Evolutionary conservation across 176 grass and related monocot species (phyloP).

Genomic region (Carex myosuroides): DNA sequence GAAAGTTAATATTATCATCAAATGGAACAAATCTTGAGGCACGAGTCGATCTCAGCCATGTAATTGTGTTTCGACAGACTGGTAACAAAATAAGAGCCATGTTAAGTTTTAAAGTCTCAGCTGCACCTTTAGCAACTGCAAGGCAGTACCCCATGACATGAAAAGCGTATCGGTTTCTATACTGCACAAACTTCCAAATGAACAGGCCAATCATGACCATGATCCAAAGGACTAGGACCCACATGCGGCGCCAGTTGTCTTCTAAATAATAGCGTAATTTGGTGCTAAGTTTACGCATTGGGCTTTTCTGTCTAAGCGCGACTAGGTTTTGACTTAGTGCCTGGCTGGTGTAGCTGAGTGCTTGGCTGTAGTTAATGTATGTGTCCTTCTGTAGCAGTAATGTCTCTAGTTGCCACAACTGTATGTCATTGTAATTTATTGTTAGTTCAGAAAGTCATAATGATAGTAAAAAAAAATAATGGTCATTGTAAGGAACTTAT

Average conservation of each 20-base stretch:
- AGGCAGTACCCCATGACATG: slow-evolving; percentile 90
- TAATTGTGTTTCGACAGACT: slow-evolving; percentile 93
- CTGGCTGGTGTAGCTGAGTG: slow-evolving; percentile 90
- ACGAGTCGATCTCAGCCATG: slow-evolving; percentile 83
- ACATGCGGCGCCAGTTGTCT: slow-evolving; percentile 94
- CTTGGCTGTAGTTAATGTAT: slow-evolving; percentile 87
- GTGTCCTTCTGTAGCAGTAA: slow-evolving; percentile 92
- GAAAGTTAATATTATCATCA: slow-evolving; percentile 99
- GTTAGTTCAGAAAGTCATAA: not conserved
- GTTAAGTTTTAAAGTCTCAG: slow-evolving; percentile 96
- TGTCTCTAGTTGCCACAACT: slow-evolving; percentile 98
- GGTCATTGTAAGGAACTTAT: not conserved
- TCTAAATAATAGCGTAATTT: slow-evolving; percentile 73
- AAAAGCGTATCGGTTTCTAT: slow-evolving; percentile 63
- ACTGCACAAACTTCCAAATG: slow-evolving; percentile 92
- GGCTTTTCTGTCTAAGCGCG: slow-evolving; percentile 47
- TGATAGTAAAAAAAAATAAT: not conserved
- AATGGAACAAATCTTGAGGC: slow-evolving; percentile 68
- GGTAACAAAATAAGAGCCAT: slow-evolving; percentile 95
- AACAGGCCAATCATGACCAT: slow-evolving; percentile 73
- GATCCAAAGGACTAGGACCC: slow-evolving; percentile 84
- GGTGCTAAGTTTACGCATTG: slow-evolving; percentile 68
- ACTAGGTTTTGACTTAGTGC: slow-evolving; percentile 86
- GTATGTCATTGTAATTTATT: not conserved
- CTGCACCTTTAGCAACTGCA: slow-evolving; percentile 83